These are phyloP conservation scores for Penicillium decumbens DNA, from an alignment of 2,329 filamentous ascomycete species.

Conservation along the genomic window DNA sequence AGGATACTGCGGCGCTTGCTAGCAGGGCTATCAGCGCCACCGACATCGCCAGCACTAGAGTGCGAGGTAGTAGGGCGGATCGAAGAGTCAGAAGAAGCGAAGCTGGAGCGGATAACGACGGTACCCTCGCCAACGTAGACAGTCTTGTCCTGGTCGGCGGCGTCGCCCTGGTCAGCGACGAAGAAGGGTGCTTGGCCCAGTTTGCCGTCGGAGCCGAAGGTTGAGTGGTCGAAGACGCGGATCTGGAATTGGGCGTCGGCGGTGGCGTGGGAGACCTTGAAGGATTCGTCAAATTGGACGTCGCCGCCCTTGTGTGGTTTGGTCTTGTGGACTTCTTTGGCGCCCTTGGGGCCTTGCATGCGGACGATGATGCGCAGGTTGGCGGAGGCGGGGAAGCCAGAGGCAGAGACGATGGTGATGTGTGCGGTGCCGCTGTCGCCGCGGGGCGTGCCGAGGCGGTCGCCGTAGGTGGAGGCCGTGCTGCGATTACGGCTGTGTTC, in stretches of 20 bases:
- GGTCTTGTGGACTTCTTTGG: constrained; percentile 82
- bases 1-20: constrained; percentile 47
- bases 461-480: constrained; percentile 47
- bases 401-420: constrained; percentile 74
- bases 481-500: constrained; percentile 48
- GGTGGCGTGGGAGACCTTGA: constrained; percentile 66
- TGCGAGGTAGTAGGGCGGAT: constrained; percentile 36
- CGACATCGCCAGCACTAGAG: constrained; percentile 28
- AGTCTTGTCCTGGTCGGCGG: constrained; percentile 63
- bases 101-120: constrained; percentile 70
- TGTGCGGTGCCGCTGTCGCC: constrained; percentile 68
- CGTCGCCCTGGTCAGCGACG: constrained; percentile 71
- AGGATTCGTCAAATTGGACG: constrained; percentile 64
- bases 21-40: constrained; percentile 37
- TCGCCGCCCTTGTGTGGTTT: constrained; percentile 72
- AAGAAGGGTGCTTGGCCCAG: constrained; percentile 86
- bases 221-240: constrained; percentile 77
- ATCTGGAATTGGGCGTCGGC: constrained; percentile 84
- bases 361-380: constrained; percentile 75
- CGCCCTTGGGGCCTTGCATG: constrained; percentile 60
- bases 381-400: constrained; percentile 68
- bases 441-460: constrained; percentile 44
- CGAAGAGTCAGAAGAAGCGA: constrained; percentile 49
- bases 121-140: constrained; percentile 68
- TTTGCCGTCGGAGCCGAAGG: constrained; percentile 75